Evolutionary conservation across 2,329 filamentous ascomycete genomes (phyloP), one percentile per base, ranked within the genome.

Genomic region (Beauveria asiatica): DNA sequence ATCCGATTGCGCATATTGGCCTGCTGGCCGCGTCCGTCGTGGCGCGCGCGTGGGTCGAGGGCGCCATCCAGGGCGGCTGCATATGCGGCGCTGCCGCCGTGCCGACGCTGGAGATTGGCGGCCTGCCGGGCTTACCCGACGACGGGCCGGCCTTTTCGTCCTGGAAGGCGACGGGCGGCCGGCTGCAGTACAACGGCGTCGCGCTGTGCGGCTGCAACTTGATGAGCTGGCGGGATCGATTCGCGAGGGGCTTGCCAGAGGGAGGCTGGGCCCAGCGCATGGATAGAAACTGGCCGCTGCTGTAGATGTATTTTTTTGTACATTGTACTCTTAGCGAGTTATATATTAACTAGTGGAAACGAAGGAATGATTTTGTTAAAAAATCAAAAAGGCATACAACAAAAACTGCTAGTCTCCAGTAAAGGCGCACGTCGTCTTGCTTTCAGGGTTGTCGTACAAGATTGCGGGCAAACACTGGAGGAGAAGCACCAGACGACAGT

Each of bases 141-240:
- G 59, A 60, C 10, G 52, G 44, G 3, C 51, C 51, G 5, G 37
- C 42, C 3, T 39, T 56, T 8, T 25, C 11, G 3, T 42, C 59
- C 1, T 60, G 59, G 59, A 60, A 50, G 25, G 37, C 37, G 16
- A 60, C 45, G 10, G 59, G 59, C 3, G 51, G 52, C 2, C 37
- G 46, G 10, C 27, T 60, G 25, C 52, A 55, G 52, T 60, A 60
- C 13, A 49, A 45, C 16, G 59, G 59, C 37, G 52, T 55, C 16
- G 50, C 51, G 23, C 50, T 60, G 25, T 60, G 59, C 3, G 39
- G 52, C 45, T 60, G 59, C 45, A 60, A 60, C 27, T 9, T 60
- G 42, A 27, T 17, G 23, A 30, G 10, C 11, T 60, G 59, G 59
- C 45, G 59, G 37, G 51, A 56, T 19, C 44, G 59, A 1, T 60